Conservation (phyloP, 163 green algal genomes). For the Chlorella variabilis region DNA sequence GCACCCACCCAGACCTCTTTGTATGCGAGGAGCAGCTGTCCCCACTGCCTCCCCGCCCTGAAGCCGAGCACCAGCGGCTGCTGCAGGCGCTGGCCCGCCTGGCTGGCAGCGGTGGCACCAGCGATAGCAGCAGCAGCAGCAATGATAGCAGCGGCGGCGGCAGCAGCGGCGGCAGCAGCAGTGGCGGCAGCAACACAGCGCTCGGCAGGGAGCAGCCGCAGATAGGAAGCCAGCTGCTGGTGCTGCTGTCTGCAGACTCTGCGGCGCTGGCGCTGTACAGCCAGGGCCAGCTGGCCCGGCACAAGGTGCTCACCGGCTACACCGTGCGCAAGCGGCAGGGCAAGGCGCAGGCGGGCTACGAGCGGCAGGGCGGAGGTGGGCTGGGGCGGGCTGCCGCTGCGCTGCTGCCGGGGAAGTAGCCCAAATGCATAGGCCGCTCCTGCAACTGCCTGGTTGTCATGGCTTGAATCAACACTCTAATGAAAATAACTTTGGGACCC, state of each 20-base stretch:
- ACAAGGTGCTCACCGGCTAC: slow-evolving; percentile 49
- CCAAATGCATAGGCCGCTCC: too few species aligned
- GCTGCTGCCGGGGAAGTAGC: not conserved
- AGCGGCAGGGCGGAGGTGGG: slow-evolving; percentile 17
- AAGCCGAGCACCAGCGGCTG: not conserved
- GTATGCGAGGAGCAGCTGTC: not conserved
- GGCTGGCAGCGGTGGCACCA: not conserved
- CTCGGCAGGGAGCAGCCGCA: too few species aligned
- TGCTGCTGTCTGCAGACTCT: slow-evolving; percentile 43
- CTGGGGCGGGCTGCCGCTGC: not conserved
- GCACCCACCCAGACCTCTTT: not conserved
- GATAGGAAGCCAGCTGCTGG: slow-evolving; percentile 35
- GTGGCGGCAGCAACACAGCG: too few species aligned
- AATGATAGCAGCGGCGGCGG: too few species aligned
- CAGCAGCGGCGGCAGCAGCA: slow-evolving; percentile 10
- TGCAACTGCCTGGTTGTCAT: not conserved
- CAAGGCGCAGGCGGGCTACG: slow-evolving; percentile 43
- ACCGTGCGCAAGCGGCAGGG: slow-evolving; percentile 42
- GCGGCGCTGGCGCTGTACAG: slow-evolving; percentile 38
- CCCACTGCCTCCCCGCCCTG: not conserved
- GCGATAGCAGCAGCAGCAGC: not conserved
- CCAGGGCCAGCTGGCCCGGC: slow-evolving; percentile 17
- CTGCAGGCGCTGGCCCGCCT: slow-evolving; percentile 9
- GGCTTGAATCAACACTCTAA: too few species aligned
- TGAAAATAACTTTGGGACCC: not conserved